A percentile compares a stretch with the other conserved stretches of the same genome.
These are phyloP conservation scores for Iris pallida DNA, from an alignment of 116 monocot genomes.

Conservation along the genomic window DNA sequence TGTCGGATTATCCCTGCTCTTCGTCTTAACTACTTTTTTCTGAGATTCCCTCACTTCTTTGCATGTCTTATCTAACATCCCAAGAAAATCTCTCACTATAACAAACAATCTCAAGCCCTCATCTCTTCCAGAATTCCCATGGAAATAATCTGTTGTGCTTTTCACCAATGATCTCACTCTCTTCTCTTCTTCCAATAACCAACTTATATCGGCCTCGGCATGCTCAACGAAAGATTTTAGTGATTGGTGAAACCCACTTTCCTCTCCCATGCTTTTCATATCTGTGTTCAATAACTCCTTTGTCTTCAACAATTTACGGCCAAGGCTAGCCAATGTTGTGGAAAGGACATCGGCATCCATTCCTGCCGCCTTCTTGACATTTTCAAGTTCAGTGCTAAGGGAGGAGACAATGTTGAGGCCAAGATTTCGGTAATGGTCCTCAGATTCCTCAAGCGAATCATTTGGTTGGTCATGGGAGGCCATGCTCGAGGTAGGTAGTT, in stretches of 20 bases:
- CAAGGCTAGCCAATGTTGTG: constrained; percentile 32
- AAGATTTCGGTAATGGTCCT: constrained; percentile 35
- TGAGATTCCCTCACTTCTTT: constrained; percentile 47
- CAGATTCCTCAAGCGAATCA: constrained; percentile 30
- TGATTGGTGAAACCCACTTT: constrained; percentile 50
- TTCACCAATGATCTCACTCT: constrained; percentile 56
- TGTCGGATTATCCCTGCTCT: constrained; percentile 16
- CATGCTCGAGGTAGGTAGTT: constrained; percentile 4
- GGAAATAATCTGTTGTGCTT: constrained; percentile 69
- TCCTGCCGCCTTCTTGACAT: constrained; percentile 73
- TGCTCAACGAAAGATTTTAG: constrained; percentile 59
- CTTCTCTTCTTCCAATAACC: constrained; percentile 59
- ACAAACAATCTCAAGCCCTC: constrained; percentile 78
- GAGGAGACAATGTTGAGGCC: constrained; percentile 71
- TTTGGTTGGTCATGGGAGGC: not conserved
- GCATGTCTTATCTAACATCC: constrained; percentile 69
- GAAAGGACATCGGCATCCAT: constrained; percentile 60
- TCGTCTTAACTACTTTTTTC: constrained; percentile 18
- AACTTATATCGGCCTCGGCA: constrained; percentile 47
- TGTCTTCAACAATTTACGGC: constrained; percentile 41
- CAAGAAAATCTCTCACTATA: constrained; percentile 73
- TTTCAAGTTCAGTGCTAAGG: constrained; percentile 59
- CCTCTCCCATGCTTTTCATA: constrained; percentile 49
- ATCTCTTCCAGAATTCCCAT: constrained; percentile 67
- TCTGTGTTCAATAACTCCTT: constrained; percentile 54